Evolutionary conservation across 2,329 filamentous ascomycete species (phyloP), one percentile per base, ranked within the genome.

Genomic region (Trichophyton simii): DNA sequence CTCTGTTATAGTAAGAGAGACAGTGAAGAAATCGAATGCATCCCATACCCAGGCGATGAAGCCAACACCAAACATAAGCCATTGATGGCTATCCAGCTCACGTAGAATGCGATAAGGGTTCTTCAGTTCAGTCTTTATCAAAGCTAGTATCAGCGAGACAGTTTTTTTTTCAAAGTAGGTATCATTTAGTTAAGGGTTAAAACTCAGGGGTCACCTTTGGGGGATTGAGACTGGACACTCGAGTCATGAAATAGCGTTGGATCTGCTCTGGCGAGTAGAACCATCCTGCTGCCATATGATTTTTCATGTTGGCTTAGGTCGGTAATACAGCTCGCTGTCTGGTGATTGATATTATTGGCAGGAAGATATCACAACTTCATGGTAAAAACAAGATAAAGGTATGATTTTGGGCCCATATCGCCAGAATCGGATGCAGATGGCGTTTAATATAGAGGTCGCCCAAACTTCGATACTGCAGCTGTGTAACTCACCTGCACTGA

Each of bases 21-120:
- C 82, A 25, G 82, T 83, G 72, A 84, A 85, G 72, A 84, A 85
- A 67, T 85, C 82, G 61, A 84, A 83, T 0, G 82, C 77, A 66
- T 82, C 79, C 78, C 79, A 81, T 1, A 75, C 74, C 79, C 82
- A 84, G 1, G 76, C 80, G 15, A 77, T 66, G 63, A 75, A 76
- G 1, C 71, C 73, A 58, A 59, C 6, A 75, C 68, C 69, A 83
- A 83, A 71, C 55, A 83, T 82, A n/a, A 83, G 73, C 81, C 81
- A 83, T 73, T 83, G 80, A 57, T 82, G 78, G 34, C 68, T 68
- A 64, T 80, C 83, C 5, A 84, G 73, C 54, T 82, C 69, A 18
- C 72, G 68, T 22, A 84, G 71, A 0, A 82, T 72, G 7, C 72
- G 75, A 66, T 83, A 76, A 0, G 82, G 82, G 61, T 84, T 84